A percentile compares a stretch with the other conserved stretches of the same genome.
These are phyloP conservation scores for Thelephora terrestris DNA, from an alignment of 1,284 basidiomycete genomes.

Conservation along the genomic window DNA sequence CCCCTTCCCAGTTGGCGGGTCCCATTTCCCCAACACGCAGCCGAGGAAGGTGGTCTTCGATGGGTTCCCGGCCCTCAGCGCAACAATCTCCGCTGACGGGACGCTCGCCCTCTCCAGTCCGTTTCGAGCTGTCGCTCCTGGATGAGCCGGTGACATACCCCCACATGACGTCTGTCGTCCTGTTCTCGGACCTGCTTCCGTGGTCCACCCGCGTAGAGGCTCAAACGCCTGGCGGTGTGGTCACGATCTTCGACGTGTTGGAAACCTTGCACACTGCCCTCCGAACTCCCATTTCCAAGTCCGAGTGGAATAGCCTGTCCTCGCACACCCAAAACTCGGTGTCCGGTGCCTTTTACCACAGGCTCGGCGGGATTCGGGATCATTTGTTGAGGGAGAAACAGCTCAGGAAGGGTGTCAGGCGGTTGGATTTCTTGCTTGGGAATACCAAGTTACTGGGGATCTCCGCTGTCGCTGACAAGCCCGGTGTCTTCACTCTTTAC, in stretches of 20 bases:
- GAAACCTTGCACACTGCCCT: background rate
- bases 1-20: background rate
- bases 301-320: background rate
- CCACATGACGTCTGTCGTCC: background rate
- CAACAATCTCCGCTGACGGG: too few species aligned
- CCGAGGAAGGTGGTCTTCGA: background rate
- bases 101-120: background rate
- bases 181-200: background rate
- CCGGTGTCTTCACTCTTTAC: background rate
- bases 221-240: background rate
- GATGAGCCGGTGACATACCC: background rate
- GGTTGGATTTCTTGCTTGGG: background rate
- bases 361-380: background rate
- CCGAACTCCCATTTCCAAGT: background rate
- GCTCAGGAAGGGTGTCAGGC: background rate
- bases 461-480: background rate
- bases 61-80: too few species aligned
- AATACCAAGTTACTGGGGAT: background rate
- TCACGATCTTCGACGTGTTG: slow-evolving; percentile 1
- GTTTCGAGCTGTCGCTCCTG: background rate
- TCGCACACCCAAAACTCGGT: background rate
- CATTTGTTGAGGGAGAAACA: background rate
- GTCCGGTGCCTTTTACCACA: background rate
- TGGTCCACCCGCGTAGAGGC: background rate
- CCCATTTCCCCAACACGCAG: background rate